Base-by-base conservation (phyloP, 1,139 yeast genomes). In the Magnusiomyces tetraspermus region DNA sequence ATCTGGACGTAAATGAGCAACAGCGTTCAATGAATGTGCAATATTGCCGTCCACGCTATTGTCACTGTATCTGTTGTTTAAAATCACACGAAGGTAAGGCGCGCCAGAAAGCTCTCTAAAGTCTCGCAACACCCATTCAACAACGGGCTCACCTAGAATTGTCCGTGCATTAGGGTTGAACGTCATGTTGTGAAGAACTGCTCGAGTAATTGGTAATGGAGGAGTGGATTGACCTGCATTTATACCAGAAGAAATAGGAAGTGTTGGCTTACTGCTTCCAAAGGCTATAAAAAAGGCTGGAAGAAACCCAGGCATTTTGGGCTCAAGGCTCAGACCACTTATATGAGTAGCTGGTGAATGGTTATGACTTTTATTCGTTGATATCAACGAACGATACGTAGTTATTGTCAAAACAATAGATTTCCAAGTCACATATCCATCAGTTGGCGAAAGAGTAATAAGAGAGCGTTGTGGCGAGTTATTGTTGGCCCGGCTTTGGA, bases 51-150 rank as follows among this genome's bases (percentile, higher is more conserved):
- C 44, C 37, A 47, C 52, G 41, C 49, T 48, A 2, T 26, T 26
- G 13, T n/a, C 10, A 17, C 21, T 26, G 23, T 43, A 28, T 26
- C 23, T 17, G 21, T 46, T 49, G 38, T 46, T 50, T 17, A 37
- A 52, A 24, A 48, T 2, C 2, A 41, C 46, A 2, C 46, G 40
- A 17, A 41, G 36, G 10, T 44, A 31, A 4, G 55, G 51, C 2
- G 58, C 55, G 22, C 61, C 59, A n/a, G 64, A 58, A 49, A 63
- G 37, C 50, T 69, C 73, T 21, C 50, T 56, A 49, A 69, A 59
- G 48, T 69, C 73, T 36, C 56, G 56, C 22, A 55, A 49, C 11
- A 62, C 67, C 72, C 72, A 69, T 1, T 53, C 53, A 21, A 51
- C 46, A n/a, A 58, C 48, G 8, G 62, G 54, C 22, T 56, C 49